Evolutionary conservation across 345 rosid species (phyloP), one percentile per base, ranked within the genome.

Genomic region (Aegle marmelos): DNA sequence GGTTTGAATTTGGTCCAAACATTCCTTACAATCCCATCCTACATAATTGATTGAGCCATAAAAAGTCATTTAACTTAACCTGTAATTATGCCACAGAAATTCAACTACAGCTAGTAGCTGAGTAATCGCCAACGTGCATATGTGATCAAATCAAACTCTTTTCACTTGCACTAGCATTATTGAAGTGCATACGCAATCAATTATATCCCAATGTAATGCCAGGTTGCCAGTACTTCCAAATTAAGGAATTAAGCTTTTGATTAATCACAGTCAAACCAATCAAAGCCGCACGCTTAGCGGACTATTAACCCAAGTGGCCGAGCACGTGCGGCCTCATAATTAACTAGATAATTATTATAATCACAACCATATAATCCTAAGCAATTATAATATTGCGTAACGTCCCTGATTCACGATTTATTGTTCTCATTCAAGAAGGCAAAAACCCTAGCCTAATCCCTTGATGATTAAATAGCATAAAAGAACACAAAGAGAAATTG

Each of bases 291-390:
- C 86, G 86, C 78, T 75, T 71, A 76, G 80, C 73, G 24, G 65
- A 50, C 14, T 33, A 21, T 31, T 31, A 61, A 72, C 34, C 76
- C 50, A 45, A 67, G 83, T 82, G 76, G 79, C 53, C 75, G 65
- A 41, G 79, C 82, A 86, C 89, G 89, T 85, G 90, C 73, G 83
- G 74, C 68, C 72, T 77, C 80, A 82, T 88, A 80, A 34, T 65
- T 34, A 65, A 75, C 39, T 60, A 61, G 61, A 70, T 85, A 74
- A 82, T 87, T 85, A 78, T 81, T 69, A 78, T 81, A 85, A 71
- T 86, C 34, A 56, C 73, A 71, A 54, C 53, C 33, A 60, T 48
- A 30, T 14, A 3, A 25, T 58, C 21, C 31, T 25, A 41, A 16
- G 8, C 27, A 16, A 25, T 17, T 4, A 45, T 25, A 48, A 41